Evolutionary conservation across 1,284 basidiomycete genomes (phyloP).

Genomic region (Coniophora puteana): DNA sequence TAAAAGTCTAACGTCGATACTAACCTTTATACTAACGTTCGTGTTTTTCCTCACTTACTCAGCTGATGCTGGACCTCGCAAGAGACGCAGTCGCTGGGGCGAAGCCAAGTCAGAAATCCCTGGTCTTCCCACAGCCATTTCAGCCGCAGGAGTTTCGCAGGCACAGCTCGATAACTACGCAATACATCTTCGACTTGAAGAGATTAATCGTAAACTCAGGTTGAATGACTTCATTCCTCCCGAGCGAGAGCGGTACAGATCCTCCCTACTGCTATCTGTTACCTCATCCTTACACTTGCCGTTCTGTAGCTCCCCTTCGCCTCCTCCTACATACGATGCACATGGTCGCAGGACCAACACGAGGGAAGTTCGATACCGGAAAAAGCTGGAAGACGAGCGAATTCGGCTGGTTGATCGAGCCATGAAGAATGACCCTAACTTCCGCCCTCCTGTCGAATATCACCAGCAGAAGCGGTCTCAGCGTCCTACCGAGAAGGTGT

Average conservation of each 20-base stretch:
- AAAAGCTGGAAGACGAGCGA: conserved; percentile 97
- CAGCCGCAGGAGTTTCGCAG: conserved; percentile 86
- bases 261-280: neutral
- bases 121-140: conserved; percentile 89
- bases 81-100: conserved; percentile 94
- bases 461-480: conserved; percentile 91
- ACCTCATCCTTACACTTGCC: conserved; percentile 20
- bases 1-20: no score
- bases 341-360: conserved; percentile 98
- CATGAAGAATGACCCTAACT: conserved; percentile 97
- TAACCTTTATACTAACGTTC: conserved; percentile 54
- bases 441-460: conserved; percentile 94
- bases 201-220: conserved; percentile 93
- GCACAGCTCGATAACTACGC: conserved; percentile 95
- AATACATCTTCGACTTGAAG: conserved; percentile 91
- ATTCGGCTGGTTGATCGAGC: conserved; percentile 91
- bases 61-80: conserved; percentile 80
- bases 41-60: conserved; percentile 36
- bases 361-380: conserved; percentile 95
- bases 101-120: conserved; percentile 86
- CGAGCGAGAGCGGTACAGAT: conserved; percentile 80
- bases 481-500: conserved; percentile 95
- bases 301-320: conserved; percentile 83
- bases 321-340: conserved; percentile 94
- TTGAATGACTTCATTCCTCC: conserved; percentile 95